These are phyloP conservation scores for Tuber brumale DNA, from an alignment of 495 filamentous ascomycete species.

Conservation along the genomic window DNA sequence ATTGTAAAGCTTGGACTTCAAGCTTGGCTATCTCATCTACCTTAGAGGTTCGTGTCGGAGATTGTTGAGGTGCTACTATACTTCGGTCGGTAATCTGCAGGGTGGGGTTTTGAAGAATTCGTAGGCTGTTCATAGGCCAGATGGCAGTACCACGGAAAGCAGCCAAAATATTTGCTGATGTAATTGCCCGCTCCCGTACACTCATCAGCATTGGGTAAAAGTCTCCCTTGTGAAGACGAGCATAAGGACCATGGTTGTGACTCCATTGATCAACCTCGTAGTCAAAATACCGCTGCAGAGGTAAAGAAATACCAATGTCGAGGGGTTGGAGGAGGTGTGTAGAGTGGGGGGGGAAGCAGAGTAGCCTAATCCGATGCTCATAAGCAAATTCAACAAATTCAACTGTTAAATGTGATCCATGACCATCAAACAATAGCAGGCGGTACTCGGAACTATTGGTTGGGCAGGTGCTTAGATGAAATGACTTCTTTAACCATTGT, in stretches of 20 bases:
- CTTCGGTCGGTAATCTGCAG: no score
- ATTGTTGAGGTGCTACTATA: no score
- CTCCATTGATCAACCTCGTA: conserved; percentile 5
- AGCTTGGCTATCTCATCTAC: no score
- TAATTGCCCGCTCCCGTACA: conserved; percentile 1
- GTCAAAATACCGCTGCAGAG: conserved; percentile 5
- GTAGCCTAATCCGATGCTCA: conserved; percentile 9
- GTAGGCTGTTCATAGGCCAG: no score
- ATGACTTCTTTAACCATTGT: conserved; percentile 13
- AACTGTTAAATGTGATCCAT: conserved; percentile 8
- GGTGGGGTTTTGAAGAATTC: no score
- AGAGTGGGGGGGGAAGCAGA: conserved; percentile 14
- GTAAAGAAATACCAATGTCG: conserved; percentile 9
- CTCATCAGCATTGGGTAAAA: conserved; percentile 10
- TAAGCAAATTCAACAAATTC: background rate
- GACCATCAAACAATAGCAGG: conserved; percentile 14
- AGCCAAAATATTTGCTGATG: conserved; percentile 10
- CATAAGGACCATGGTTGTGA: background rate
- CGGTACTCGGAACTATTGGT: background rate
- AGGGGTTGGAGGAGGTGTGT: conserved; percentile 12
- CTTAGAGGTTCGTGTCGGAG: no score
- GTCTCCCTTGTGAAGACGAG: background rate
- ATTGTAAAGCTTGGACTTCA: no score
- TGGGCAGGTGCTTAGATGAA: background rate
- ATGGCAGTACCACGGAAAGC: conserved; percentile 11